phyloP scores from a whole-genome alignment of 345 rosid species.

The Salix purpurea region DNA sequence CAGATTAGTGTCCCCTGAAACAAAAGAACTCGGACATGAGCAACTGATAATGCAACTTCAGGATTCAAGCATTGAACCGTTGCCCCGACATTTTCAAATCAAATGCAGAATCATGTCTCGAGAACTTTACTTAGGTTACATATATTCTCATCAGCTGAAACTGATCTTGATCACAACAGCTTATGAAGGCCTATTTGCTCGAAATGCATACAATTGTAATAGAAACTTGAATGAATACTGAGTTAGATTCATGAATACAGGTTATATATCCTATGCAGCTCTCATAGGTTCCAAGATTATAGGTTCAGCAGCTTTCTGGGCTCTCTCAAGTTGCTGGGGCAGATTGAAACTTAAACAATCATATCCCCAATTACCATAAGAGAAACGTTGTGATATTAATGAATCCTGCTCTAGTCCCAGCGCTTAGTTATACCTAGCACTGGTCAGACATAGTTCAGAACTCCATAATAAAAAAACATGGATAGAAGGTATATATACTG shows the following conservation, averaged over 20 bases:
- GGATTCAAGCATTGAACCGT: background rate
- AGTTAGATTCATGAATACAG: background rate
- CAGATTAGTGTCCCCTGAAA: conserved; percentile 64
- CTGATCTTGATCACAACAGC: too few relatives aligned
- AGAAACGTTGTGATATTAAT: too few relatives aligned
- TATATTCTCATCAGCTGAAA: too few relatives aligned
- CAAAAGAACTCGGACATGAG: background rate
- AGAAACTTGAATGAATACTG: background rate
- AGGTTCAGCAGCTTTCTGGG: background rate
- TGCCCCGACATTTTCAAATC: background rate
- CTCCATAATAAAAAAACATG: too few relatives aligned
- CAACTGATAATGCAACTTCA: background rate
- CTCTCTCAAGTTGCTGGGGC: too few relatives aligned
- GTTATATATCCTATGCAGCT: background rate
- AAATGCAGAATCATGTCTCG: background rate
- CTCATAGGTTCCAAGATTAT: background rate
- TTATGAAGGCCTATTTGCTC: too few relatives aligned
- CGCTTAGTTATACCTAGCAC: too few relatives aligned
- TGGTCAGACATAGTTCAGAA: too few relatives aligned
- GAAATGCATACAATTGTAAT: background rate
- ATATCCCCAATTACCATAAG: too few relatives aligned
- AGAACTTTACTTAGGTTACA: background rate
- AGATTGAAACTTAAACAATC: too few relatives aligned
- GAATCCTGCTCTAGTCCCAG: too few relatives aligned
- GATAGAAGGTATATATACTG: background rate